Conservation (phyloP, 2,329 filamentous ascomycete genomes). For the Periconia sp. region DNA sequence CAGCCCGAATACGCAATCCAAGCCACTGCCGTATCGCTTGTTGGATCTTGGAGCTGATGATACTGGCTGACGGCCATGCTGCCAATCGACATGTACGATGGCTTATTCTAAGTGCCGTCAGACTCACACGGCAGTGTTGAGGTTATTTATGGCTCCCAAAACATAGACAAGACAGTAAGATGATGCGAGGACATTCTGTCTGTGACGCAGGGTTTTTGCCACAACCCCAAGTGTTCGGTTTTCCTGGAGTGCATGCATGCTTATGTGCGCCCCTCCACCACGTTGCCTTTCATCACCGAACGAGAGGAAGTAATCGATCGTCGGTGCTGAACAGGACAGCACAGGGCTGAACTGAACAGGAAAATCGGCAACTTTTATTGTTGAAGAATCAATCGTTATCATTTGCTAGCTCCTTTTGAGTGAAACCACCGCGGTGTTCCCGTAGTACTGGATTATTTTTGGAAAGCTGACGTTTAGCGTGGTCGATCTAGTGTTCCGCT, state of each 20-base stretch:
- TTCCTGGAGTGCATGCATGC: no score
- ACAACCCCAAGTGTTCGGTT: background rate
- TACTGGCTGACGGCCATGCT: background rate
- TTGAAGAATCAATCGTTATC: background rate
- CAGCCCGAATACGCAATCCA: background rate
- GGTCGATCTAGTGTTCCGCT: background rate
- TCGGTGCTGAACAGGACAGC: no score
- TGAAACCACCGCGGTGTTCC: background rate
- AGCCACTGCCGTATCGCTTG: background rate
- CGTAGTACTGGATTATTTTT: background rate
- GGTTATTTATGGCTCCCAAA: background rate
- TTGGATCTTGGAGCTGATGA: no score
- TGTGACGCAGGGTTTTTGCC: background rate
- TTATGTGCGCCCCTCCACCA: no score
- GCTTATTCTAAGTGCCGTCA: no score
- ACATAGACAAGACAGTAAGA: background rate
- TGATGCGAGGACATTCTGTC: background rate
- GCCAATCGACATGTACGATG: background rate
- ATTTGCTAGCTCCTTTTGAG: background rate
- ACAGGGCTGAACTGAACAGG: no score
- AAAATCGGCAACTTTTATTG: no score
- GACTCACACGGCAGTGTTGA: background rate
- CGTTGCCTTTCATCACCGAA: no score
- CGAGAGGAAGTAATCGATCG: no score
- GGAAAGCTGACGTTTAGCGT: background rate